These are phyloP conservation scores for Trametes maxima DNA, from an alignment of 768 basidiomycete genomes.

Conservation along the genomic window DNA sequence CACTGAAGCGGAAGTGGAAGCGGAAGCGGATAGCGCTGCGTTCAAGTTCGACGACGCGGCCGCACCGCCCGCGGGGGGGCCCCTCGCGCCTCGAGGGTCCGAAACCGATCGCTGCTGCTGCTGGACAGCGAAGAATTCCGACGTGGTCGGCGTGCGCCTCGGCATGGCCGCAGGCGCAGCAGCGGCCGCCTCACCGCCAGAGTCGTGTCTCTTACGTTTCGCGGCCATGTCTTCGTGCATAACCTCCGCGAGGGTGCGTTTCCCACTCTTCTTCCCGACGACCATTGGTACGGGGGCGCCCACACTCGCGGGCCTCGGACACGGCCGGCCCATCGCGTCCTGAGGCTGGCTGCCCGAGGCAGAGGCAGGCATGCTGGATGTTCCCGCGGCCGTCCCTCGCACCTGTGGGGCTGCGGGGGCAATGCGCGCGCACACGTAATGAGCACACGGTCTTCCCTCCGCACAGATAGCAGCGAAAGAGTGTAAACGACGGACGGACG, in stretches of 20 bases:
- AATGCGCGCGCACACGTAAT: constrained; percentile 21
- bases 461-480: constrained; percentile 6
- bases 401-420: constrained; percentile 22
- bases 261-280: constrained; percentile 69
- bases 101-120: constrained; percentile 18
- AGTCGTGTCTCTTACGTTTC: constrained; percentile 49
- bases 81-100: constrained; percentile 20
- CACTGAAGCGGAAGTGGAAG: constrained; percentile 43
- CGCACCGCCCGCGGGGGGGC: not conserved
- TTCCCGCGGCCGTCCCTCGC: constrained; percentile 8
- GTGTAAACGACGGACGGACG: constrained; percentile 6
- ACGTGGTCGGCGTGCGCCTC: constrained; percentile 16
- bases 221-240: constrained; percentile 64
- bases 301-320: constrained; percentile 6
- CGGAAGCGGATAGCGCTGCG: not conserved
- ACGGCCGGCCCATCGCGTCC: no score
- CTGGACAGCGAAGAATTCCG: constrained; percentile 27
- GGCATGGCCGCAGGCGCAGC: constrained; percentile 2
- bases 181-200: constrained; percentile 30
- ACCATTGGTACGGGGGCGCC: constrained; percentile 17
- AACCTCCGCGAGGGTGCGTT: constrained; percentile 70
- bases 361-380: not conserved
- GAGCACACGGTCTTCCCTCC: constrained; percentile 3
- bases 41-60: not conserved
- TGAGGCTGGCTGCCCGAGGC: constrained; percentile 3